Evolutionary conservation across 306 rosid genomes (phyloP), one percentile per base, ranked within the genome.

Genomic region (Mimosa pudica): DNA sequence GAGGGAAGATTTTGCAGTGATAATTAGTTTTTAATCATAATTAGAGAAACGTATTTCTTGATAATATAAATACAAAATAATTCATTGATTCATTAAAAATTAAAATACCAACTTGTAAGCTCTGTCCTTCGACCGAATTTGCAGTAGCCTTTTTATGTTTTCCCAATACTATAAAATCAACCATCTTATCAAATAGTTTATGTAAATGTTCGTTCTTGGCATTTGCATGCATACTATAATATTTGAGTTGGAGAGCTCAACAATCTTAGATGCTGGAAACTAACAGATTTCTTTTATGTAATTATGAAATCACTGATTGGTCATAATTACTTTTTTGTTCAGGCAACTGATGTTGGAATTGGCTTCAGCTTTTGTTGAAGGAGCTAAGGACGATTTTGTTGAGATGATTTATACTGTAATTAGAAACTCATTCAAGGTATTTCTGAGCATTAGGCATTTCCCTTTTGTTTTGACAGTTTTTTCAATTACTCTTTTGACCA

Each of bases 351-450:
- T 88, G 62, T 75, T 92, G 95, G 93, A 92, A 83, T 85, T 92
- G 70, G 92, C 93, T 64, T 89, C 92, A 14, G 87, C 92, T 87
- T 85, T 92, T 80, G 87, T 91, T 73, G 89, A 81, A 71, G 97
- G 97, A 72, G 98, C 95, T 68, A 77, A 86, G 47, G 91, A 86
- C 76, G 88, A 90, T 87, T 86, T 95, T 78, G 70, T 91, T 85
- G 90, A 89, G 86, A 81, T 84, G 24, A 88, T 95, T 68, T 95
- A 85, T 87, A 82, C 74, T 65, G 84, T 91, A 78, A 79, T 88
- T 48, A 80, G 63, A 65, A 65, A 83, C 35, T 85, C 92, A 7
- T 89, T 92, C 84, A 81, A 87, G 98, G 98, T 94, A 89, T 74
- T 63, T 78, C 80, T 76, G 75, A 51, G 24, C 38, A 48, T 35